Evolutionary conservation across 371 early-diverging fungal genomes (phyloP), one percentile per base, ranked within the genome.

Genomic region (Dichotomocladium elegans): DNA sequence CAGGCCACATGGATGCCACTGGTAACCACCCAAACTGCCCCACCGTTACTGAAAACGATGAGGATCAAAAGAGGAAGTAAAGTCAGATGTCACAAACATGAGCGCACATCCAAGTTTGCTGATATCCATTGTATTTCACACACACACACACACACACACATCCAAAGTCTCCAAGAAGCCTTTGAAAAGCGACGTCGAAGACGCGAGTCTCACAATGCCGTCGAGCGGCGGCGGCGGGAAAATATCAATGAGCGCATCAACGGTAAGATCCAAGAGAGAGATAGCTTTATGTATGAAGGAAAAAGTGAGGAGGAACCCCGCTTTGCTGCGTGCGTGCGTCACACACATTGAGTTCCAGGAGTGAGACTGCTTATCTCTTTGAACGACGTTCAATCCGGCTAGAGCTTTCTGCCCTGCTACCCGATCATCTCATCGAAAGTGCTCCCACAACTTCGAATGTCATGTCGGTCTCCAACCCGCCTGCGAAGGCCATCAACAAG

Each of bases 221-320:
- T 98, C 10, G 98, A 98, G 63, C 79, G 97, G 60, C 84, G 98
- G 43, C 82, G 98, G 44, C 81, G 98, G 45, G 98, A 98, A 65
- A 93, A 95, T 74, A 98, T 98, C 68, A 98, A 98, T 67, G 98
- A 97, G 62, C 90, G 92, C 63, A 98, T 98, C 47, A 91, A 94
- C 58, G 77, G 77, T 72, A 67, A 4, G 26, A 29, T 25, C 22
- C 14, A 27, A 42, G 19, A 22, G 17, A 26, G 22, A n/a, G 12
- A 12, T 21, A 11, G 7, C 43, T 60, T 22, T 41, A 12, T 14
- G 17, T 12, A 15, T 46, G 25, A 11, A 14, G n/a, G 29, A 10
- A 11, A 46, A 46, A 27, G 37, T 17, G 21, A 37, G n/a, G 37
- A 33, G 10, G 37, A 9, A 17, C 9, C n/a, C 14, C 21, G 17